Conservation (phyloP, 2,329 filamentous ascomycete genomes). For the Metarhizium rileyi region DNA sequence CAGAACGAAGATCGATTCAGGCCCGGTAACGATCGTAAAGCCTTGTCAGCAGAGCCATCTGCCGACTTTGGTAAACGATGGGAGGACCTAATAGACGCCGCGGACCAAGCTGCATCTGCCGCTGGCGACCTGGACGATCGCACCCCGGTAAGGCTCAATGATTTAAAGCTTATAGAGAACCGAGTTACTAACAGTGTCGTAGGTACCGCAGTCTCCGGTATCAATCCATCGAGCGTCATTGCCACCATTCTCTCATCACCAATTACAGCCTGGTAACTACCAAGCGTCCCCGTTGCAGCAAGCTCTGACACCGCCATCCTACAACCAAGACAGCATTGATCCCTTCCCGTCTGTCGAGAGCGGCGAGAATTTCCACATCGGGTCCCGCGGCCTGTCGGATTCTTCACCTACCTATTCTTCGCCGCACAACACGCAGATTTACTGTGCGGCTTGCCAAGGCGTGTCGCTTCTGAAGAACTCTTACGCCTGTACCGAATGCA, state of each 20-base stretch:
- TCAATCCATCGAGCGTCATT: conserved; percentile 53
- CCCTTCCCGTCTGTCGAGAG: conserved; percentile 87
- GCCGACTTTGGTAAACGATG: conserved; percentile 80
- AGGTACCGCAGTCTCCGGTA: conserved; percentile 57
- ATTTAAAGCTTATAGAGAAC: conserved; percentile 8
- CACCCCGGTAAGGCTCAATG: conserved; percentile 58
- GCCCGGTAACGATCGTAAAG: conserved; percentile 63
- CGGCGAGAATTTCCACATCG: conserved; percentile 64
- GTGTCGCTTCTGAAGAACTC: conserved; percentile 71
- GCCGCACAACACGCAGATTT: conserved; percentile 74
- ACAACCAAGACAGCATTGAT: conserved; percentile 57
- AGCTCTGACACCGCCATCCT: conserved; percentile 74
- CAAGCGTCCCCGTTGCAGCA: conserved; percentile 87
- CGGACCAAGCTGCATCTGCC: conserved; percentile 61
- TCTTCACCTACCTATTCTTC: conserved; percentile 66
- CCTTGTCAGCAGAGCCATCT: conserved; percentile 75
- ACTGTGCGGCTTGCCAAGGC: conserved; percentile 79
- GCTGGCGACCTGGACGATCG: conserved; percentile 87
- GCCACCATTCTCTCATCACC: conserved; percentile 51
- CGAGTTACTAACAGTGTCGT: conserved; percentile 3
- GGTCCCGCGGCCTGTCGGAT: conserved; percentile 51
- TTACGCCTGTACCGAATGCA: conserved; percentile 92
- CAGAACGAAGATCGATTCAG: conserved; percentile 57
- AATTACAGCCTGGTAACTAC: conserved; percentile 56
- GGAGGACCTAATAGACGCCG: conserved; percentile 94